Percentiles rank a stretch among this genome's conserved stretches.
Conservation (phyloP, 2,329 filamentous ascomycete genomes). For the Cladosporium sp. region DNA sequence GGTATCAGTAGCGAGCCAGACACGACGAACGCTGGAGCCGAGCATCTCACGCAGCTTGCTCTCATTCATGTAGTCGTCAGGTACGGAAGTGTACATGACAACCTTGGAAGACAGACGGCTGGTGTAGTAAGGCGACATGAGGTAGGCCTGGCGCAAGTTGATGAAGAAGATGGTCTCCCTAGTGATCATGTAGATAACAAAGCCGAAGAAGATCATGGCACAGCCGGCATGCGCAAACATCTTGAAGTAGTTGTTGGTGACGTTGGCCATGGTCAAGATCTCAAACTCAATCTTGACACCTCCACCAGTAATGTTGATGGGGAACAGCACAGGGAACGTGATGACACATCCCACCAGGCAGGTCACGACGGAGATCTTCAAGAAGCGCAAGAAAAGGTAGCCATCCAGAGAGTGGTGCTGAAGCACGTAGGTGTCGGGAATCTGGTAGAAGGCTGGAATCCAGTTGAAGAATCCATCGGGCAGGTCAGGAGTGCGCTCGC, state of each 20-base stretch:
- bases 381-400: constrained; percentile 85
- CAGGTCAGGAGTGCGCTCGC: constrained; percentile 43
- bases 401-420: constrained; percentile 91
- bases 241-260: constrained; percentile 62
- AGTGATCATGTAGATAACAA: constrained; percentile 84
- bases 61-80: constrained; percentile 73
- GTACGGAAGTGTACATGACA: constrained; percentile 85
- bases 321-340: constrained; percentile 86
- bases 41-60: constrained; percentile 77
- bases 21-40: constrained; percentile 72
- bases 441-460: constrained; percentile 51
- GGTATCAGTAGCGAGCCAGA: constrained; percentile 81
- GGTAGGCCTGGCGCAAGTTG: constrained; percentile 88
- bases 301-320: constrained; percentile 82
- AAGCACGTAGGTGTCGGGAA: constrained; percentile 75
- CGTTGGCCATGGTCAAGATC: constrained; percentile 75
- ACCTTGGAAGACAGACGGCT: constrained; percentile 86
- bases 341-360: constrained; percentile 81
- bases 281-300: constrained; percentile 67
- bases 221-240: constrained; percentile 82
- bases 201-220: constrained; percentile 80
- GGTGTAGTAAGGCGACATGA: constrained; percentile 79
- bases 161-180: constrained; percentile 89
- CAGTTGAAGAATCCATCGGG: constrained; percentile 40
- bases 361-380: constrained; percentile 75